A percentile compares a stretch with the other conserved stretches of the same genome.
phyloP scores from a whole-genome alignment of 352 stramenopile species.

The Phytophthora chlamydospora region DNA sequence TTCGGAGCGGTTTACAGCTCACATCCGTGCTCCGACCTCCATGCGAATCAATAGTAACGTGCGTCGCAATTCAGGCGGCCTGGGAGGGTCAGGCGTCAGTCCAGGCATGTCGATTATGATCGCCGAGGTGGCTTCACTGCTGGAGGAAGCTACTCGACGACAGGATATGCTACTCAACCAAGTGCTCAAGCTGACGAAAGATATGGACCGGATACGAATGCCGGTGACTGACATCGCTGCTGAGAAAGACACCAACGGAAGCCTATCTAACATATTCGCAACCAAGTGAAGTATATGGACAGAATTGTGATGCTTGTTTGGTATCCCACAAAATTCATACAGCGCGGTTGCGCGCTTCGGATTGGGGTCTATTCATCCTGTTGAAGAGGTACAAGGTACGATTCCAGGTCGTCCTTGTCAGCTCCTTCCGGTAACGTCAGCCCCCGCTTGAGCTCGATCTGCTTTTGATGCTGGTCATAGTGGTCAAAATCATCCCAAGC shows the following conservation, averaged over 20 bases:
- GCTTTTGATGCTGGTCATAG: constrained; percentile 62
- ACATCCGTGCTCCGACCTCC: constrained; percentile 39
- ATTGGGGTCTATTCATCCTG: constrained; percentile 9
- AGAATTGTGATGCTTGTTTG: not conserved
- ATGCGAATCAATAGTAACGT: constrained; percentile 42
- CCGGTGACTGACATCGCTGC: constrained; percentile 3
- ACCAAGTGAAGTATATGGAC: constrained; percentile 7
- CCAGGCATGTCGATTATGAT: constrained; percentile 54
- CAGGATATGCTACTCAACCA: constrained; percentile 53
- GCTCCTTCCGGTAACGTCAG: constrained; percentile 27
- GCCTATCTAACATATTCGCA: constrained; percentile 5
- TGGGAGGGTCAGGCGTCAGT: constrained; percentile 23
- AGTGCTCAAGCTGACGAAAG: constrained; percentile 44
- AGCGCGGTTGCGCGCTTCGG: not conserved
- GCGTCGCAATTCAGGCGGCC: constrained; percentile 32
- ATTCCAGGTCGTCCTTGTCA: constrained; percentile 20
- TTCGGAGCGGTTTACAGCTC: constrained; percentile 29
- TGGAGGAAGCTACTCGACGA: constrained; percentile 53
- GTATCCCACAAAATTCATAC: no score
- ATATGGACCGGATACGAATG: constrained; percentile 31
- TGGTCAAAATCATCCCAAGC: constrained; percentile 78
- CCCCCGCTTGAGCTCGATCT: constrained; percentile 62
- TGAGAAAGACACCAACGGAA: constrained; percentile 12
- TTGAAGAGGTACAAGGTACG: constrained; percentile 30
- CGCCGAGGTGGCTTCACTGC: constrained; percentile 40